These are phyloP conservation scores for Dianthus caryophyllus DNA, from an alignment of 148 eudicot species.

Conservation along the genomic window DNA sequence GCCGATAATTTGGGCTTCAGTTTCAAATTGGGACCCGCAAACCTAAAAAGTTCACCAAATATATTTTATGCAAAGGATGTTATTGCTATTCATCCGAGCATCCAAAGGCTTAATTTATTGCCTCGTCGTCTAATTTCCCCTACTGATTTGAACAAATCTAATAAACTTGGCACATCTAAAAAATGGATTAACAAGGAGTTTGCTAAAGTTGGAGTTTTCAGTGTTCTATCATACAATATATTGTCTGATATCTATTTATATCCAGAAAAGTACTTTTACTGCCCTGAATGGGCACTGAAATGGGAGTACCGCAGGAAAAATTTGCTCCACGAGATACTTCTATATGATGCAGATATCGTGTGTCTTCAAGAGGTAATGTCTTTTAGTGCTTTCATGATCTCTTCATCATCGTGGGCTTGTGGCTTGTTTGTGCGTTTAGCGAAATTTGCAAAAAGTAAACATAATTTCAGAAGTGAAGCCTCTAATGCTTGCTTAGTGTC, in stretches of 20 bases:
- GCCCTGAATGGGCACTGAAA: constrained; percentile 87
- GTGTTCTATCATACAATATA: constrained; percentile 75
- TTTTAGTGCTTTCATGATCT: not conserved
- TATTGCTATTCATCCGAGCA: constrained; percentile 45
- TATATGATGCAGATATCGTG: constrained; percentile 73
- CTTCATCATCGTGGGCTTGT: not conserved
- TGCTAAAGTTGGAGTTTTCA: constrained; percentile 49
- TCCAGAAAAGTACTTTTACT: constrained; percentile 50
- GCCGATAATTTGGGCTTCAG: constrained; percentile 69
- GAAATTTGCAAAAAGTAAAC: not conserved
- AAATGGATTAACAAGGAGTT: constrained; percentile 4
- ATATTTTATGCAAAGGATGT: constrained; percentile 14
- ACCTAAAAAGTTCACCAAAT: constrained; percentile 20
- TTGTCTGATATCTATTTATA: constrained; percentile 53
- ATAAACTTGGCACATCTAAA: not conserved
- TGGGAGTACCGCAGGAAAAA: constrained; percentile 87
- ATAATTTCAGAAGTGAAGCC: not conserved
- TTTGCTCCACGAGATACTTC: constrained; percentile 65
- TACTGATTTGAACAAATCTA: constrained; percentile 16
- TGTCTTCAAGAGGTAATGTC: constrained; percentile 87
- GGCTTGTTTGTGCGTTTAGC: not conserved
- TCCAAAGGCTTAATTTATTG: constrained; percentile 18
- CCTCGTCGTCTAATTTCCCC: constrained; percentile 18
- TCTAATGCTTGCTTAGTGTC: not conserved
- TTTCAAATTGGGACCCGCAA: constrained; percentile 57